Evolutionary conservation across 129 eudicot species (phyloP).

Genomic region (Helichrysum umbraculigerum): DNA sequence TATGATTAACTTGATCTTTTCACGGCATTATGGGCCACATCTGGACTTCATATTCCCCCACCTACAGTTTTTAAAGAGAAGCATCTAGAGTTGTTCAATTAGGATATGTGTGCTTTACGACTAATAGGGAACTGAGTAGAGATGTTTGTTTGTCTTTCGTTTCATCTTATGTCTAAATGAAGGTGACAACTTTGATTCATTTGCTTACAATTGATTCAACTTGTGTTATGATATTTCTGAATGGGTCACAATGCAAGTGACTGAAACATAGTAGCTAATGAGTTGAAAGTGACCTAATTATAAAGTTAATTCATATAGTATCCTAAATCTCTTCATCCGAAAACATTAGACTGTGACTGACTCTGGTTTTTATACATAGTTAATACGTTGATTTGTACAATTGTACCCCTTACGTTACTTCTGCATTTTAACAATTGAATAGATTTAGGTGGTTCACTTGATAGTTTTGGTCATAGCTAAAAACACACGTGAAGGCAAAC

Average conservation of each 20-base stretch:
- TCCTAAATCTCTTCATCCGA: not conserved
- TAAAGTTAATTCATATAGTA: not conserved
- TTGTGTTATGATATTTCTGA: not conserved
- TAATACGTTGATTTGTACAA: no score
- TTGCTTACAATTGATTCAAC: no score
- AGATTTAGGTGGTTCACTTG: not conserved
- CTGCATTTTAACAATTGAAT: not conserved
- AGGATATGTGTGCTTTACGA: not conserved
- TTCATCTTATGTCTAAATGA: not conserved
- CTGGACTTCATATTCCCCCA: conserved; percentile 51
- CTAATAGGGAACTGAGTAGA: not conserved
- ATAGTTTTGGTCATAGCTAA: not conserved
- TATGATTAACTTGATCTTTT: conserved; percentile 39
- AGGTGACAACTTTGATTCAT: not conserved
- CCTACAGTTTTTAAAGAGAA: conserved; percentile 37
- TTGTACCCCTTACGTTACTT: not conserved
- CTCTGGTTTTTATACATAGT: no score
- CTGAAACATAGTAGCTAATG: not conserved
- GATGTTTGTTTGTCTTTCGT: not conserved
- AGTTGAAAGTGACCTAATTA: not conserved
- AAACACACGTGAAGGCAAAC: not conserved
- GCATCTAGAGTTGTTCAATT: conserved; percentile 15
- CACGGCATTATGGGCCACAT: conserved; percentile 66
- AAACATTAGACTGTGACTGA: not conserved
- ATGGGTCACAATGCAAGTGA: not conserved